Evolutionary conservation across 1,284 basidiomycete species (phyloP).

Genomic region (Veloboletus limbatus): DNA sequence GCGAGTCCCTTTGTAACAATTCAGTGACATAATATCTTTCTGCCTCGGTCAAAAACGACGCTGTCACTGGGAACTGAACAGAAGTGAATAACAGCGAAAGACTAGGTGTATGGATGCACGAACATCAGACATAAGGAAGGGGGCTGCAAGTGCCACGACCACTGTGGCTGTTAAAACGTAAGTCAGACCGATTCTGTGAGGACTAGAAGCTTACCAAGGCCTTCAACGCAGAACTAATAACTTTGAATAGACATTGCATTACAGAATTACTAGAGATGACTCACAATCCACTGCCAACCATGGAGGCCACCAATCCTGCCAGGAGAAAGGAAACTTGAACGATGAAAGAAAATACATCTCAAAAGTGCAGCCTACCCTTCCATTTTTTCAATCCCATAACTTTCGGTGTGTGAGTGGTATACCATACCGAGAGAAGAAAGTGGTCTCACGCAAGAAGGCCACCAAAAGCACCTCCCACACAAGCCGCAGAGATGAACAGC

Average conservation of each 20-base stretch:
- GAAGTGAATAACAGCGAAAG: background rate
- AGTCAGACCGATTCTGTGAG: background rate
- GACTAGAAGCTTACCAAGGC: slow-evolving; percentile 14
- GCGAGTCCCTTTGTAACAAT: slow-evolving; percentile 39
- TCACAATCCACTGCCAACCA: slow-evolving; percentile 45
- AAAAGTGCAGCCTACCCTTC: slow-evolving; percentile 1
- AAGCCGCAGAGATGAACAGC: no score
- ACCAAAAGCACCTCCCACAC: no score
- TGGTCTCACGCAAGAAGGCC: no score
- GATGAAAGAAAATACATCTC: background rate
- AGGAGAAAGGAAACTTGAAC: background rate
- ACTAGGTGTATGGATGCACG: slow-evolving; percentile 1
- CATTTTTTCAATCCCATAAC: no score
- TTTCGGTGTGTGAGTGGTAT: no score
- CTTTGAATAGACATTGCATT: background rate
- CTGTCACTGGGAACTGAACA: slow-evolving; percentile 41
- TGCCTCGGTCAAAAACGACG: slow-evolving; percentile 37
- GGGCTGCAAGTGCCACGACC: slow-evolving; percentile 35
- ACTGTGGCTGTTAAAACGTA: slow-evolving; percentile 29
- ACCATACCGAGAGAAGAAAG: no score
- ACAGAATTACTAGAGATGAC: slow-evolving; percentile 11
- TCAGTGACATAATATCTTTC: slow-evolving; percentile 35
- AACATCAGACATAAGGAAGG: slow-evolving; percentile 42
- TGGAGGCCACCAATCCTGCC: slow-evolving; percentile 32
- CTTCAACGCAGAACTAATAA: slow-evolving; percentile 32